Evolutionary conservation across 2,329 filamentous ascomycete genomes (phyloP), one percentile per base, ranked within the genome.

Genomic region (Talaromyces sp.): DNA sequence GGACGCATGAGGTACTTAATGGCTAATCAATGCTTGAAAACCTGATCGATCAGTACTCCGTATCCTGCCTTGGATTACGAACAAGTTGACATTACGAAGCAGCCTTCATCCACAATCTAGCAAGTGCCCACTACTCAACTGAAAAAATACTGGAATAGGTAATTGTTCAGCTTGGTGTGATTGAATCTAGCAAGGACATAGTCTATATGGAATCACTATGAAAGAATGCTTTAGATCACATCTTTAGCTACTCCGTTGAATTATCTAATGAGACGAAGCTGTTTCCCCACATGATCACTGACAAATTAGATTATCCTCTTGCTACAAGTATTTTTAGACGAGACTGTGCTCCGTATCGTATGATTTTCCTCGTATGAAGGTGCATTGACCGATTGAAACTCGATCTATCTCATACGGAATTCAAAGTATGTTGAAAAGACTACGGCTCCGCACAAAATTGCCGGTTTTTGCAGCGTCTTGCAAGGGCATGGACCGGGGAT

Each of bases 271-370:
- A 52, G 24, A 52, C 13, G 49, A n/a, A 52, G 49, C 49, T 9
- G 14, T 52, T 33, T 52, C 49, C 49, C 49, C 49, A 52, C 49
- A 52, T n/a, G 27, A n/a, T 11, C 24, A 33, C 11, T 52, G 24
- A 16, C 49, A n/a, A 33, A n/a, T 33, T n/a, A 33, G 14, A n/a
- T n/a, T 52, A n/a, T 52, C 24, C 6, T 49, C 27, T 11, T 33
- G 49, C 14, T 52, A 52, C 27, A 52, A n/a, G 49, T 52, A 52
- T 31, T 52, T 52, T 52, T 52, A 52, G 49, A 52, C 8, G 47
- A 50, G 31, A 52, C 22, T 31, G 10, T 52, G 24, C 27, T 33
- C 27, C 49, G 16, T 27, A 52, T 52, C 27, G 47, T 50, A 31
- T 50, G 47, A 50, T 50, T 27, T 27, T 50, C 7, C 24, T 14